Evolutionary conservation across 768 basidiomycete species (phyloP).

Genomic region (Pleurotus tuoliensis): DNA sequence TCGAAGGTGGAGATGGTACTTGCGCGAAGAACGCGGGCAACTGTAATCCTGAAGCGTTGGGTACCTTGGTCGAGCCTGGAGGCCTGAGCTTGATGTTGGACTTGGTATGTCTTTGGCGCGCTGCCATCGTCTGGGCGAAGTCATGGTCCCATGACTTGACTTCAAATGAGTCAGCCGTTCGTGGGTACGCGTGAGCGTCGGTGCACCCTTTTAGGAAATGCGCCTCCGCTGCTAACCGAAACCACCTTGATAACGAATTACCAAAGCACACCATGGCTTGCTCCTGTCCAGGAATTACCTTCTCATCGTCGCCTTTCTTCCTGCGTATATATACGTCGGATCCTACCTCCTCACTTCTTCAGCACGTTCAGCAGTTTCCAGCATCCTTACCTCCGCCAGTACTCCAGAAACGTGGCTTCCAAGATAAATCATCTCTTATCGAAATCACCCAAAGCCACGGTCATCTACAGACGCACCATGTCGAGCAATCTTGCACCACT

Average conservation of each 20-base stretch:
- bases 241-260: no score
- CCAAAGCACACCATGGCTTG: neutral
- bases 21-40: no score
- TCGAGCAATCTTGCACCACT: conserved; percentile 23
- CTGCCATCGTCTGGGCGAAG: no score
- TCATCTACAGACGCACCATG: neutral
- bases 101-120: no score
- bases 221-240: neutral
- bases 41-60: no score
- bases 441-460: no score
- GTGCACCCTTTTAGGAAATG: neutral
- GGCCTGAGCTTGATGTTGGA: no score
- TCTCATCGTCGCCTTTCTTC: neutral
- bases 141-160: no score
- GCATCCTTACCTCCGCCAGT: conserved; percentile 12
- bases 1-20: no score
- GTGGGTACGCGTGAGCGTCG: neutral
- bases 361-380: neutral
- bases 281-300: neutral
- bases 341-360: neutral
- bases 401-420: conserved; percentile 9
- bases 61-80: no score
- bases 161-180: neutral
- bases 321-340: neutral
- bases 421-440: neutral